Evolutionary conservation across 1,284 basidiomycete genomes (phyloP), one percentile per base, ranked within the genome.

Genomic region (Cutaneotrichosporon sp.): DNA sequence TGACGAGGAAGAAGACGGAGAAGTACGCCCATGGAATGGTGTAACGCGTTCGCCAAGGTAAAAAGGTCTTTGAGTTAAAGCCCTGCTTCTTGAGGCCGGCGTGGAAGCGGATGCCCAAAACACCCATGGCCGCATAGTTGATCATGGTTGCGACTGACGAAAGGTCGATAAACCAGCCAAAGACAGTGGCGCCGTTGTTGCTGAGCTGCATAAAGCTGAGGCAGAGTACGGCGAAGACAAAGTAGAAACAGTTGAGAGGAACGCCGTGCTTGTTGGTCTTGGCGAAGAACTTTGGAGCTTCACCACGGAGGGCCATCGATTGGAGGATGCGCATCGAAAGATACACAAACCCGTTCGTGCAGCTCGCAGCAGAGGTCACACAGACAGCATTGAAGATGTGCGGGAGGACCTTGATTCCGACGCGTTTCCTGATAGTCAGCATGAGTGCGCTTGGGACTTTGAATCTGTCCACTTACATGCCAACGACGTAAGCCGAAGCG

Each of bases 181-280:
- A 91, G 50, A 92, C 89, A 49, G 77, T 82, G 42, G 88, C 87
- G 6, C 88, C 84, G 56, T 85, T 86, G 49, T 82, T 84, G 36
- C 61, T 65, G n/a, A 74, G 60, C 30, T 67, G 66, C 84, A 88
- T 85, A 73, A 80, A 95, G 2, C 89, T 78, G 36, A 85, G 76
- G n/a, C 78, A 70, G 63, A 81, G 66, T 73, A 97, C 90, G n/a
- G 81, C 67, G 9, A 87, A 82, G 70, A 86, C 87, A 70, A 89
- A 84, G 4, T 84, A 70, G 59, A 96, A 82, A 11, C 90, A 85
- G 16, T 87, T 81, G 61, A 86, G 86, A 1, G 93, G 93, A 1
- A 95, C 82, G 60, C 56, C 69, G 40, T 92, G 93, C 21, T 82
- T 83, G 67, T 83, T 84, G 66, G 86, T 85, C 14, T 36, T 32